Evolutionary conservation across 768 basidiomycete genomes (phyloP), one percentile per base, ranked within the genome.

Genomic region (Panellus pusillus): DNA sequence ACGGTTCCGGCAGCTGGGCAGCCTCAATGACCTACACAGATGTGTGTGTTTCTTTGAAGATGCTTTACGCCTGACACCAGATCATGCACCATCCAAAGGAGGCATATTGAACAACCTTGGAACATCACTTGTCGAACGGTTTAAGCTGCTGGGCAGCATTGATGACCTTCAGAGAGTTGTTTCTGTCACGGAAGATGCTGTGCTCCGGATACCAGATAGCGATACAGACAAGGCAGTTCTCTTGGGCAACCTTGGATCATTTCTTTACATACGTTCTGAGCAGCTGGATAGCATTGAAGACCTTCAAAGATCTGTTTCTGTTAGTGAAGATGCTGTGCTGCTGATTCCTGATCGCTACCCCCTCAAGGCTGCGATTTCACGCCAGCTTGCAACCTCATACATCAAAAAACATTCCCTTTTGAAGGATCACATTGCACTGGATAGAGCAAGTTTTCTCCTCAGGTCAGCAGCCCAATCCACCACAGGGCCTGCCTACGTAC

Each of bases 291-390:
- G n/a, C n/a, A n/a, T 32, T 32, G 13, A 7, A n/a, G n/a, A n/a
- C n/a, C n/a, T 32, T 32, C 7, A 6, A 32, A 13, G 6, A 13
- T 6, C 31, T 6, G 12, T 47, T 56, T 47, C 39, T 61, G 14
- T 24, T 18, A 24, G 31, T 17, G 32, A 24, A n/a, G 18, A 15
- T 3, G 61, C 58, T 18, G 18, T 60, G 9, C 29, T 19, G 7
- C 54, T 60, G 28, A 51, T 41, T 15, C 50, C 58, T 15, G 45
- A 56, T 42, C 41, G 41, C 14, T 49, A 61, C 47, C 44, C 49
- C 12, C 28, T 51, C 9, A 55, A 44, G 40, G 36, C 50, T n/a
- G n/a, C n/a, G n/a, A n/a, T 6, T 38, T 29, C 1, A 32, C 12
- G 15, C 20, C 56, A 12, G n/a, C n/a, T 43, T 60, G 61, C 47